Conservation (phyloP, 2,329 filamentous ascomycete genomes). For the Neoascochyta sp. region DNA sequence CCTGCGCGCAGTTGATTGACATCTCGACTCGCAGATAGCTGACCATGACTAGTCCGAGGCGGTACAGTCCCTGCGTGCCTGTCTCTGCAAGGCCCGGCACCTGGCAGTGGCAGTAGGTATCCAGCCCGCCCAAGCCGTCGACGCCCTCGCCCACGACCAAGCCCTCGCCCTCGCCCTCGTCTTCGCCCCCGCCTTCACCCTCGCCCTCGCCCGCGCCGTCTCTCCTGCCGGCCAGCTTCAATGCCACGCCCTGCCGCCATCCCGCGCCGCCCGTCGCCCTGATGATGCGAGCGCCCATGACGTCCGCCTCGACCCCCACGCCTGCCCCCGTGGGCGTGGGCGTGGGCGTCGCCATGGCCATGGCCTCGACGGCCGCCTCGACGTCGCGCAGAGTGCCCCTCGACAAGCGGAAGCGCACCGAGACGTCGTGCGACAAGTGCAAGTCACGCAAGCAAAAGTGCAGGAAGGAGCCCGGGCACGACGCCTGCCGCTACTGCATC, state of each 20-base stretch:
- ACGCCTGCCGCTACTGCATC: conserved; percentile 43
- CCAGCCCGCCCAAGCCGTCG: no score
- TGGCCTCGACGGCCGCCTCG: conserved; percentile 4
- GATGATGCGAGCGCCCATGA: conserved; percentile 5
- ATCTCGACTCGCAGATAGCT: no score
- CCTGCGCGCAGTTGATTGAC: no score
- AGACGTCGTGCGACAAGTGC: conserved; percentile 47
- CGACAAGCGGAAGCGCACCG: conserved; percentile 46
- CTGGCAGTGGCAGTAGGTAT: no score
- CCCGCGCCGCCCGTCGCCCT: conserved; percentile 7
- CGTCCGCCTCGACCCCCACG: conserved; percentile 2
- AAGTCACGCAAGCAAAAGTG: conserved; percentile 49
- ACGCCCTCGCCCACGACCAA: no score
- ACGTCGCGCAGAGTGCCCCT: conserved; percentile 40
- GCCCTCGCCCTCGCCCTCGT: no score
- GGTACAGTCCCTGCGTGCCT: no score
- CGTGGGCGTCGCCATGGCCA: conserved; percentile 1
- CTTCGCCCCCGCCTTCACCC: no score
- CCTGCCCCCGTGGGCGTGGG: conserved; percentile 1
- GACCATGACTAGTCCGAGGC: no score
- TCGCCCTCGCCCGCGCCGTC: no score
- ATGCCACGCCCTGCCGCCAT: conserved; percentile 6
- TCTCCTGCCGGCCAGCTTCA: conserved; percentile 4
- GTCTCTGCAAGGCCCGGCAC: no score
- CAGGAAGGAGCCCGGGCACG: conserved; percentile 38